These are phyloP conservation scores for Stemphylium vesicarium DNA, from an alignment of 2,329 filamentous ascomycete genomes.

Conservation along the genomic window DNA sequence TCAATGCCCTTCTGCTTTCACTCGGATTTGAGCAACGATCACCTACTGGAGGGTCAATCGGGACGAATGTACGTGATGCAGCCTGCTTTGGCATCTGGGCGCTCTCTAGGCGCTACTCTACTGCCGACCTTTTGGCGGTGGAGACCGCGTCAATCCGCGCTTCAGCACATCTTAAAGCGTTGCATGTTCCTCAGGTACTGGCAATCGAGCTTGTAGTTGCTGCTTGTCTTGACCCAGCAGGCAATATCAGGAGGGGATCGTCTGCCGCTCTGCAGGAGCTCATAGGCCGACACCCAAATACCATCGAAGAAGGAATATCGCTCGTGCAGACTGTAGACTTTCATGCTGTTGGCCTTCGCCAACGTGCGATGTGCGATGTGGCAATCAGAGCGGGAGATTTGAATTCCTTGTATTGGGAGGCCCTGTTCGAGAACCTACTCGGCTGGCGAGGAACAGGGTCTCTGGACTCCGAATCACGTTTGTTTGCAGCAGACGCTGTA, in stretches of 20 bases:
- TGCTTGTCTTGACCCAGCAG: slow-evolving; percentile 85
- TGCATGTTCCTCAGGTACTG: slow-evolving; percentile 72
- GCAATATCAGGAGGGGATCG: slow-evolving; percentile 90
- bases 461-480: slow-evolving; percentile 73
- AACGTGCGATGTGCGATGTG: slow-evolving; percentile 80
- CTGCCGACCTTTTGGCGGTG: slow-evolving; percentile 73
- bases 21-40: slow-evolving; percentile 88
- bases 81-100: slow-evolving; percentile 98
- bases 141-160: slow-evolving; percentile 53
- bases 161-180: slow-evolving; percentile 51
- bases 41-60: slow-evolving; percentile 81
- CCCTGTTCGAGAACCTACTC: slow-evolving; percentile 73
- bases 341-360: slow-evolving; percentile 86
- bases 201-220: slow-evolving; percentile 81
- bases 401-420: slow-evolving; percentile 67
- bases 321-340: slow-evolving; percentile 93
- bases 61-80: slow-evolving; percentile 90
- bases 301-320: slow-evolving; percentile 77
- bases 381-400: slow-evolving; percentile 72
- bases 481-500: slow-evolving; percentile 73
- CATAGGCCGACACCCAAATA: slow-evolving; percentile 89
- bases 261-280: slow-evolving; percentile 95
- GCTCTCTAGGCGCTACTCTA: slow-evolving; percentile 83
- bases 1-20: slow-evolving; percentile 78
- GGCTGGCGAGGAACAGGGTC: slow-evolving; percentile 91